phyloP scores from a whole-genome alignment of 768 basidiomycete genomes.

The Pholiota conissans region DNA sequence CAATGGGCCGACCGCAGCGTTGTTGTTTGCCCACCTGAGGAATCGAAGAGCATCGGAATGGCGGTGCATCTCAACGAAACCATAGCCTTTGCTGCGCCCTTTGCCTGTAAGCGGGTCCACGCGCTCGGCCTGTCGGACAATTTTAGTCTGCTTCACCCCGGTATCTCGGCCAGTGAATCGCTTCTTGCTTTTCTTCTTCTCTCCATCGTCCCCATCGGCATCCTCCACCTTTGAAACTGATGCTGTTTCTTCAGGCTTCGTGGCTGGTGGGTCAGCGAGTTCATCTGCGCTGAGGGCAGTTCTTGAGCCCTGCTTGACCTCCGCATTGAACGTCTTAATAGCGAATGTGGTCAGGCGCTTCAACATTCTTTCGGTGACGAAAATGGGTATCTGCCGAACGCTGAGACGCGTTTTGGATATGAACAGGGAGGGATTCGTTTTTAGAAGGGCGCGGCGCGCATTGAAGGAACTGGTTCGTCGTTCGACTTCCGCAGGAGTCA shows the following conservation, averaged over 20 bases:
- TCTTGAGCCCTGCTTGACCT: slow-evolving; percentile 65
- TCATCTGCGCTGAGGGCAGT: slow-evolving; percentile 73
- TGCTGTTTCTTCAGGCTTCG: slow-evolving; percentile 16
- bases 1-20: slow-evolving; percentile 60
- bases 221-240: slow-evolving; percentile 15
- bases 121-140: slow-evolving; percentile 87
- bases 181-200: slow-evolving; percentile 42
- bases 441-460: slow-evolving; percentile 78
- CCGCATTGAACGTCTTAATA: slow-evolving; percentile 73
- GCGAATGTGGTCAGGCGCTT: slow-evolving; percentile 87
- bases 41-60: slow-evolving; percentile 92
- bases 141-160: slow-evolving; percentile 85
- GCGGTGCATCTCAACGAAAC: slow-evolving; percentile 86
- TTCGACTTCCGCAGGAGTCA: slow-evolving; percentile 79
- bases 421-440: slow-evolving; percentile 90
- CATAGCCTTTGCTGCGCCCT: slow-evolving; percentile 91
- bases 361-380: slow-evolving; percentile 85
- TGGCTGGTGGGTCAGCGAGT: slow-evolving; percentile 41
- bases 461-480: slow-evolving; percentile 85
- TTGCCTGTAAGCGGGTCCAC: slow-evolving; percentile 86
- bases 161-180: slow-evolving; percentile 29
- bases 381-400: slow-evolving; percentile 89
- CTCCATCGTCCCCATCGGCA: slow-evolving; percentile 38
- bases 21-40: slow-evolving; percentile 93
- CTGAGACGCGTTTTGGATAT: slow-evolving; percentile 94